Evolutionary conservation across 1,284 basidiomycete genomes (phyloP).

Genomic region (Ceratobasidium sp.): DNA sequence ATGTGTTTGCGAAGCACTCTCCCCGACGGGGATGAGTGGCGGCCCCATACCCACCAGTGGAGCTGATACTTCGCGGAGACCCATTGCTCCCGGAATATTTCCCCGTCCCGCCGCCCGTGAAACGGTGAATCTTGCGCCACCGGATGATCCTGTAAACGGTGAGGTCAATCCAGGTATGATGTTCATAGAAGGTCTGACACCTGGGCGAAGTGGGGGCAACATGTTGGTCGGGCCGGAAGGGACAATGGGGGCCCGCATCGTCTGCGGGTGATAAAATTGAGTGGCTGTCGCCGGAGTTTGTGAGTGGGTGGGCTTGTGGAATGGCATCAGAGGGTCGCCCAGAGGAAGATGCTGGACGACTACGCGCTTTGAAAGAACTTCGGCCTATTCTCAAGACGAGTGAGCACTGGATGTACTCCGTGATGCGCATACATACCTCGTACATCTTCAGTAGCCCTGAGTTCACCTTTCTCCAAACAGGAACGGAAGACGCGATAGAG

Average conservation of each 20-base stretch:
- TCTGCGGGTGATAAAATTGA: not conserved
- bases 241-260: not conserved
- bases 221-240: slow-evolving; percentile 6
- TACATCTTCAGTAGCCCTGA: slow-evolving; percentile 96
- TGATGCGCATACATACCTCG: slow-evolving; percentile 57
- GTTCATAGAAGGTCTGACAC: not conserved
- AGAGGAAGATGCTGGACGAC: slow-evolving; percentile 95
- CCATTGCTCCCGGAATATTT: slow-evolving; percentile 35
- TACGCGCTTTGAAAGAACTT: slow-evolving; percentile 94
- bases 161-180: slow-evolving; percentile 7
- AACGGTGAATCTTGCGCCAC: slow-evolving; percentile 37
- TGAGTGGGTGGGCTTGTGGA: not conserved
- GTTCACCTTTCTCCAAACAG: slow-evolving; percentile 89
- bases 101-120: slow-evolving; percentile 32
- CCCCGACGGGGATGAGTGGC: slow-evolving; percentile 5
- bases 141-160: slow-evolving; percentile 20
- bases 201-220: slow-evolving; percentile 26
- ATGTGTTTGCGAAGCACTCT: not conserved
- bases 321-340: slow-evolving; percentile 66
- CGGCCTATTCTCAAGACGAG: slow-evolving; percentile 62
- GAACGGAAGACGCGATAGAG: slow-evolving; percentile 84
- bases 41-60: slow-evolving; percentile 27
- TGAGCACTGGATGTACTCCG: not conserved
- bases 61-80: slow-evolving; percentile 15
- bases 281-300: not conserved